A percentile compares a stretch with the other conserved stretches of the same genome.
Conservation (phyloP, 176 grass and related monocot species). For the Oryza brachyantha region DNA sequence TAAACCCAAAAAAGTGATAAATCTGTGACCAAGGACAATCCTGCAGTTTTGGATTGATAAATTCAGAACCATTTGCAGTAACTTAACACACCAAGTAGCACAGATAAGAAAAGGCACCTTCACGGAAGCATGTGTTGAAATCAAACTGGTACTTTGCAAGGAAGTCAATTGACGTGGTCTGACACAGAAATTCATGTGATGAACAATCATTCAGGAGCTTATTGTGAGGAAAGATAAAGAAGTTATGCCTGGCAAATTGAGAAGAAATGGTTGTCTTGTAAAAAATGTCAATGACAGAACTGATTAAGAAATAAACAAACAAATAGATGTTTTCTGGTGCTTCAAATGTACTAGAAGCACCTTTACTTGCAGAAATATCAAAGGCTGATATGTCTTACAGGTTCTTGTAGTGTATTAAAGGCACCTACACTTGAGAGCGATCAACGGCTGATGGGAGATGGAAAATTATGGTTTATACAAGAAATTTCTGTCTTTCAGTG, state of each 20-base stretch:
- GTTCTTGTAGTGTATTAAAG: background rate
- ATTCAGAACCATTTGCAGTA: slow-evolving; percentile 18
- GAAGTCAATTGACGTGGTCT: slow-evolving; percentile 85
- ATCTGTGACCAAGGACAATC: background rate
- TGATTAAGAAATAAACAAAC: background rate
- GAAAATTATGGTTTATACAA: background rate
- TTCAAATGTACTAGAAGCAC: background rate
- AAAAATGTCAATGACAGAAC: background rate
- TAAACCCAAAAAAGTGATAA: background rate
- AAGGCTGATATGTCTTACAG: background rate
- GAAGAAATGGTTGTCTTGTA: background rate
- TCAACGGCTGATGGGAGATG: background rate
- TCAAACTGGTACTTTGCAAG: slow-evolving; percentile 83
- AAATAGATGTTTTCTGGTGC: background rate
- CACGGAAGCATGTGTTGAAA: slow-evolving; percentile 81
- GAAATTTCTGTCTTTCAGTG: background rate
- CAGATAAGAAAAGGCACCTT: slow-evolving; percentile 60
- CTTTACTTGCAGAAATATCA: background rate
- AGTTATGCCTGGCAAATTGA: slow-evolving; percentile 61
- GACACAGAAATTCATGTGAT: slow-evolving; percentile 77
- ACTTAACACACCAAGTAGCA: slow-evolving; percentile 18
- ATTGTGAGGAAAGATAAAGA: slow-evolving; percentile 75
- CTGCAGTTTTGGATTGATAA: slow-evolving; percentile 7
- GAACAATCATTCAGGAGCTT: slow-evolving; percentile 52
- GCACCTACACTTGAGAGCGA: background rate